These are phyloP conservation scores for Closterium sp. DNA, from an alignment of 139 green algal species.

Conservation along the genomic window DNA sequence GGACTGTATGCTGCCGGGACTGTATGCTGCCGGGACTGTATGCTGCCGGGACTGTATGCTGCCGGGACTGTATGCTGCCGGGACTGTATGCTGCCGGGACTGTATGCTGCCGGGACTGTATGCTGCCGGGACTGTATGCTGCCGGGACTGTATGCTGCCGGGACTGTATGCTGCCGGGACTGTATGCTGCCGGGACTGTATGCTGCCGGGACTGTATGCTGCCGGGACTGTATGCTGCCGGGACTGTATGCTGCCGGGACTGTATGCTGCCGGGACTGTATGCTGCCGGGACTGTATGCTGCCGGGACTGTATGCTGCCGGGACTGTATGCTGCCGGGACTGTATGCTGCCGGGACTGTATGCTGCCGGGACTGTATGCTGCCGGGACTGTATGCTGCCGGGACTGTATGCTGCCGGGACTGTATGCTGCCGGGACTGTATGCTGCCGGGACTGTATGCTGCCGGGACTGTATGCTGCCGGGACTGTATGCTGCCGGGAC, in stretches of 20 bases:
- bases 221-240: neutral
- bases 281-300: neutral
- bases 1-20: conserved; percentile 65
- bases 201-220: neutral
- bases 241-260: conserved; percentile 65
- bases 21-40: conserved; percentile 74
- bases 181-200: conserved; percentile 74
- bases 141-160: neutral
- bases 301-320: neutral
- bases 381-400: neutral
- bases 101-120: conserved; percentile 74
- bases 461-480: neutral
- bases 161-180: conserved; percentile 65
- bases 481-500: conserved; percentile 65
- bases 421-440: conserved; percentile 74
- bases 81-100: conserved; percentile 65
- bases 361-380: neutral
- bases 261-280: conserved; percentile 74
- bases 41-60: neutral
- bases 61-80: neutral
- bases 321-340: conserved; percentile 65
- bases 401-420: conserved; percentile 65
- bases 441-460: neutral
- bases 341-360: conserved; percentile 74
- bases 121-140: neutral